These are phyloP conservation scores for Pseudonectria foliicola DNA, from an alignment of 2,329 filamentous ascomycete species.

Conservation along the genomic window DNA sequence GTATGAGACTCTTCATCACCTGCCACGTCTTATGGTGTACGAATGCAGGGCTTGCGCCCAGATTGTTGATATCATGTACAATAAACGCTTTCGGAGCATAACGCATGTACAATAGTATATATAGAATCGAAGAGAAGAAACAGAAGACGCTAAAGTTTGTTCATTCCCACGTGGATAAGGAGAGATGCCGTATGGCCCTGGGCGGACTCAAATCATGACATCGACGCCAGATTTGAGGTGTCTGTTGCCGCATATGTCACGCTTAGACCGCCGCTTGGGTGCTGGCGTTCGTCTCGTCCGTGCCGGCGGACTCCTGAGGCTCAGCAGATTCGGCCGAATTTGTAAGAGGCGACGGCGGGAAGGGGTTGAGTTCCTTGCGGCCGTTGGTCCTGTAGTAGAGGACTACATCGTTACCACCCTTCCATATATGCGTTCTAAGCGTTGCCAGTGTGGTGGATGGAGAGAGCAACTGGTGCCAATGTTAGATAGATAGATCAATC, in stretches of 20 bases:
- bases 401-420: slow-evolving; percentile 86
- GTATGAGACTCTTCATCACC: too few species aligned
- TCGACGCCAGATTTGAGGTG: too few species aligned
- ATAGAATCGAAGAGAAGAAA: slow-evolving; percentile 2
- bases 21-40: background rate
- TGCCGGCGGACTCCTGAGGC: slow-evolving; percentile 8
- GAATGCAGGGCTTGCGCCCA: background rate
- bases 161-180: slow-evolving; percentile 9
- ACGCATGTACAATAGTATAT: slow-evolving; percentile 18
- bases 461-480: slow-evolving; percentile 49
- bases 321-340: slow-evolving; percentile 15
- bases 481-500: slow-evolving; percentile 6
- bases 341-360: slow-evolving; percentile 14
- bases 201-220: too few species aligned
- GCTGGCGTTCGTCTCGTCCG: slow-evolving; percentile 12
- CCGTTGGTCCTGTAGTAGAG: slow-evolving; percentile 90
- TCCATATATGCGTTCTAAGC: slow-evolving; percentile 87
- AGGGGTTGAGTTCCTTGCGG: slow-evolving; percentile 55
- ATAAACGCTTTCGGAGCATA: slow-evolving; percentile 10
- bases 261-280: slow-evolving; percentile 3
- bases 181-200: background rate
- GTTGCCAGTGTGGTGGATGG: slow-evolving; percentile 90
- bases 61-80: slow-evolving; percentile 17
- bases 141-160: background rate
- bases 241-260: background rate